Base-by-base conservation (phyloP, 108 stramenopile genomes). In the Skeletonema marinoi region DNA sequence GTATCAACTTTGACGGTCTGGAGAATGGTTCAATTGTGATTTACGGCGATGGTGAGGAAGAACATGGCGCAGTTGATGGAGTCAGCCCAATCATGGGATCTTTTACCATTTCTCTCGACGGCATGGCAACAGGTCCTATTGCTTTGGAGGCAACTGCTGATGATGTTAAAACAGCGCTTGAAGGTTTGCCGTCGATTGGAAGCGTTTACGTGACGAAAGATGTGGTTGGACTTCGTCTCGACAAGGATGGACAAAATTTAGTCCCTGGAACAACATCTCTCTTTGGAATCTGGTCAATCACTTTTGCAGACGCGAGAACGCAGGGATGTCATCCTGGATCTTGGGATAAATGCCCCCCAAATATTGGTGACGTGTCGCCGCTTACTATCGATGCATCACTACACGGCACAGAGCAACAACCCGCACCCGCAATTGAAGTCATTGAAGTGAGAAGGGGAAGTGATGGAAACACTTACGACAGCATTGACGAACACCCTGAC, bases 361-460 rank as follows among this genome's bases (percentile, higher is more conserved):
- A 79, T 46, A 68, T 79, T 68, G 78, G 78, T 16, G 78, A 79
- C 16, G 44, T 79, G 60, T 32, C 71, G 6, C 44, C 46, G 32
- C 71, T 79, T 12, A 60, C 42, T 13, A 44, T 79, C 19, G 78
- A 73, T 38, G 33, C 71, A 63, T 66, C 71, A 46, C 38, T 73
- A 46, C 21, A 54, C 73, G 17, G 67, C 8, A 73, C 71, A 14
- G 71, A 79, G 58, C 61, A 68, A 32, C 78, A 79, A 16, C 30
- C 71, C 6, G 35, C 71, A 46, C 78, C 78, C 36, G 63, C 16
- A 39, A 73, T 79, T 48, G 30, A 30, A 8, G 76, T 88, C 19
- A 68, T 72, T 17, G 89, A 89, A 82, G 80, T 86, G 6, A 51
- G 30, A 66, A 83, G 81, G 58, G 92, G 92, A 10, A 78, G 85